These are phyloP conservation scores for Vaccinium vitisidaea DNA, from an alignment of 148 eudicot species.

Conservation along the genomic window DNA sequence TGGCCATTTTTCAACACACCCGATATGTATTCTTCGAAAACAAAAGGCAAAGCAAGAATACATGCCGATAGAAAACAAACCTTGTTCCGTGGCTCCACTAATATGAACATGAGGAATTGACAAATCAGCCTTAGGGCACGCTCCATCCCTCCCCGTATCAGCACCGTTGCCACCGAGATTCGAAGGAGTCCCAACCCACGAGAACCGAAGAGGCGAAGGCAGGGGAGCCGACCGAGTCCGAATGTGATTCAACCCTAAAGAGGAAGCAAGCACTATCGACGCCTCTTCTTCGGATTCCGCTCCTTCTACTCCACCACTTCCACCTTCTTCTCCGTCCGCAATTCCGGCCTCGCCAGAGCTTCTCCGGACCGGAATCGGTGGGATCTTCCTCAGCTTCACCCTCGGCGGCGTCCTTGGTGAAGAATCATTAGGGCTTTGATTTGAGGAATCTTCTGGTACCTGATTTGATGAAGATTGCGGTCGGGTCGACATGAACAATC, in stretches of 20 bases:
- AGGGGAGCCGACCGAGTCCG: constrained; percentile 57
- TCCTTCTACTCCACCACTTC: constrained; percentile 22
- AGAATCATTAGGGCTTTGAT: constrained; percentile 1
- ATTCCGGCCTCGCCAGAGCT: neutral
- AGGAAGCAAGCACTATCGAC: constrained; percentile 47
- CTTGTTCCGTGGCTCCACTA: constrained; percentile 43
- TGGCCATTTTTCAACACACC: neutral
- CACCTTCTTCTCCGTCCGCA: constrained; percentile 8
- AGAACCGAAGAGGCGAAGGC: constrained; percentile 28
- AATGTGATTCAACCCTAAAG: constrained; percentile 63
- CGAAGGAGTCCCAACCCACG: constrained; percentile 25
- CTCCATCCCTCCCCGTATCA: constrained; percentile 23
- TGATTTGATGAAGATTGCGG: constrained; percentile 11
- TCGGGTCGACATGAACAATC: constrained; percentile 34
- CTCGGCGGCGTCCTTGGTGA: constrained; percentile 21
- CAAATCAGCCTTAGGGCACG: constrained; percentile 27
- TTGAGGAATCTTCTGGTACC: neutral
- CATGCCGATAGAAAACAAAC: constrained; percentile 25
- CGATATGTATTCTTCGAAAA: neutral
- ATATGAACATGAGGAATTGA: constrained; percentile 23
- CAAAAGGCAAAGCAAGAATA: neutral
- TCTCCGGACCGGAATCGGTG: constrained; percentile 44
- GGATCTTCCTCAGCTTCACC: constrained; percentile 45
- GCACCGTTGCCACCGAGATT: constrained; percentile 14
- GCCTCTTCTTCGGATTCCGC: constrained; percentile 30